These are phyloP conservation scores for Sherardia arvensis DNA, from an alignment of 257 asterid genomes.

Conservation along the genomic window DNA sequence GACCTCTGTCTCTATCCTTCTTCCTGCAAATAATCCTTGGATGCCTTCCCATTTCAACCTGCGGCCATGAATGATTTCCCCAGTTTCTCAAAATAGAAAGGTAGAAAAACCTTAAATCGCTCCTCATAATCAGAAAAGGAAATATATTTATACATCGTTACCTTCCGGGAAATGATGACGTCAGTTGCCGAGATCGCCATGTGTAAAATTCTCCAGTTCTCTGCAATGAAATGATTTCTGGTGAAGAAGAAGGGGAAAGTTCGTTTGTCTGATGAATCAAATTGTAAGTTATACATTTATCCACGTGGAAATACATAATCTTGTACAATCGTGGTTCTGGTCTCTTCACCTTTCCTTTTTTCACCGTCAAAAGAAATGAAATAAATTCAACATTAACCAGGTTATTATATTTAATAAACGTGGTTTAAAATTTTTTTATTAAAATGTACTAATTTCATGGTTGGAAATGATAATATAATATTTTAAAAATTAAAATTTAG, in stretches of 20 bases:
- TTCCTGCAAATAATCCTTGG: constrained; percentile 59
- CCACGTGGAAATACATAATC: constrained; percentile 7
- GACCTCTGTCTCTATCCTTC: constrained; percentile 67
- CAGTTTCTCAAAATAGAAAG: not conserved
- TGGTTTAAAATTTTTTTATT: too few relatives aligned
- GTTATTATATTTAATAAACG: too few relatives aligned
- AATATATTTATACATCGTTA: constrained; percentile 1
- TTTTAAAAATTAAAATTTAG: too few relatives aligned
- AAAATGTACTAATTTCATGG: too few relatives aligned
- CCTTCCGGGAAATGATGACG: constrained; percentile 42
- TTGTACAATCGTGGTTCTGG: constrained; percentile 5
- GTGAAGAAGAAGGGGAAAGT: not conserved
- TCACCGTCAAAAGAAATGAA: too few relatives aligned
- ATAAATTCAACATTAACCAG: too few relatives aligned
- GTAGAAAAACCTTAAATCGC: not conserved
- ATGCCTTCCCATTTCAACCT: constrained; percentile 18
- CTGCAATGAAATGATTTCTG: not conserved
- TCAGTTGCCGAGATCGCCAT: constrained; percentile 22
- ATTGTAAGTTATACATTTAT: not conserved
- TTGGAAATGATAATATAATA: too few relatives aligned
- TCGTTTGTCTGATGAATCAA: not conserved
- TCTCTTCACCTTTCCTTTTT: not conserved
- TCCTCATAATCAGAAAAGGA: not conserved
- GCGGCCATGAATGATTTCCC: constrained; percentile 15
- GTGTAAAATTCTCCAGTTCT: not conserved